Percentiles rank a stretch among this genome's conserved stretches.
Conservation (phyloP, 2,329 filamentous ascomycete species). For the Cladosporium sp. region DNA sequence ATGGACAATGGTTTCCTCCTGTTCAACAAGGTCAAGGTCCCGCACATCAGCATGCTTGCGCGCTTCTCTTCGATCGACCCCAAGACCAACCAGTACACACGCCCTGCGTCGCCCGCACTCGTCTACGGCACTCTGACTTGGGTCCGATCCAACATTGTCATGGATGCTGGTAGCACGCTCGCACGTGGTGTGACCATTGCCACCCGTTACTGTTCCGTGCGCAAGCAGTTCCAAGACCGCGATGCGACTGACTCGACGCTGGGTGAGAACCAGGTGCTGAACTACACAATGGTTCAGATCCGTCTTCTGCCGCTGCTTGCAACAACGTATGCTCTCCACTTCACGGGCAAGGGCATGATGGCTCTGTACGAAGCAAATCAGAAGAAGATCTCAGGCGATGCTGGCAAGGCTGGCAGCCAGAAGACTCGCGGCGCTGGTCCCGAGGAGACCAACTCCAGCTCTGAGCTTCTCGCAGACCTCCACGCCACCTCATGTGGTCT, state of each 20-base stretch:
- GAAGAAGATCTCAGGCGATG: slow-evolving; percentile 54
- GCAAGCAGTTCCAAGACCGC: slow-evolving; percentile 73
- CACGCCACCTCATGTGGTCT: slow-evolving; percentile 74
- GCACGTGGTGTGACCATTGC: slow-evolving; percentile 75
- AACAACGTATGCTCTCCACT: slow-evolving; percentile 72
- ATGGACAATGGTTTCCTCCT: slow-evolving; percentile 80
- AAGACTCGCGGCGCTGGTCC: slow-evolving; percentile 57
- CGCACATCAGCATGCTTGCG: slow-evolving; percentile 69
- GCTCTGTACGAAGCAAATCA: slow-evolving; percentile 68
- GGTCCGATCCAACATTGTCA: slow-evolving; percentile 68
- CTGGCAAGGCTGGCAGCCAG: slow-evolving; percentile 39
- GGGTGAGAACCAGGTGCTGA: slow-evolving; percentile 70
- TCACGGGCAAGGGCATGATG: slow-evolving; percentile 75
- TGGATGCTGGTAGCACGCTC: slow-evolving; percentile 67
- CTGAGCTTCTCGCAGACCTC: slow-evolving; percentile 66
- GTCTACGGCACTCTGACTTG: slow-evolving; percentile 74
- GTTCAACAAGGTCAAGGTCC: slow-evolving; percentile 71
- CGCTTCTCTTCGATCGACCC: slow-evolving; percentile 67
- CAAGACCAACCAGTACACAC: slow-evolving; percentile 63
- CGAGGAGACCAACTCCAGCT: slow-evolving; percentile 62
- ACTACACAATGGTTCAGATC: slow-evolving; percentile 78
- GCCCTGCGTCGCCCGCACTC: slow-evolving; percentile 62
- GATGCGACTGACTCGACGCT: slow-evolving; percentile 56
- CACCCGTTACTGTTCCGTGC: slow-evolving; percentile 67
- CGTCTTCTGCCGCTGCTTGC: slow-evolving; percentile 68